Conservation (phyloP, 257 asterid genomes). For the Avicennia marina region DNA sequence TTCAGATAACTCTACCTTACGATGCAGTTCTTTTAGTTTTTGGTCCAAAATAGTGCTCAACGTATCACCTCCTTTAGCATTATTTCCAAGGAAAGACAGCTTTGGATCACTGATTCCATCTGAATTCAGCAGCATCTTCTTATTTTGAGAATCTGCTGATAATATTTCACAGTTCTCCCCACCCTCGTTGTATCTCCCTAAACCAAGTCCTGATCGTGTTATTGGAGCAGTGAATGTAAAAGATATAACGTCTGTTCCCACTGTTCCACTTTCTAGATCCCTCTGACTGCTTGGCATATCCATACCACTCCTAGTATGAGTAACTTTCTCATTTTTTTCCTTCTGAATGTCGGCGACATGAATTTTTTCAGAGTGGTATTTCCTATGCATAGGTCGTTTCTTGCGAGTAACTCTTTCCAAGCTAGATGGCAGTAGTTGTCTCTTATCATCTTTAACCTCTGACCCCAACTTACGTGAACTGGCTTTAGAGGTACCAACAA, state of each 20-base stretch:
- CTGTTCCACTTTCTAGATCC: slow-evolving; percentile 30
- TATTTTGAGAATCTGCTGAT: slow-evolving; percentile 31
- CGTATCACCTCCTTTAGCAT: slow-evolving; percentile 33
- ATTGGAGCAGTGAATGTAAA: slow-evolving; percentile 67
- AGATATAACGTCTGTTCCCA: slow-evolving; percentile 50
- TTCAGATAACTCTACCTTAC: slow-evolving; percentile 32
- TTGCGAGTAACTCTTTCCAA: slow-evolving; percentile 29
- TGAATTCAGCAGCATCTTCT: slow-evolving; percentile 29
- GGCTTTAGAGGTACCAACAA: slow-evolving; percentile 30
- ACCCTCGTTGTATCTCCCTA: not conserved
- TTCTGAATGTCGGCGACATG: not conserved
- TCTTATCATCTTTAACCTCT: slow-evolving; percentile 30
- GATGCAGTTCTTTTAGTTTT: slow-evolving; percentile 47
- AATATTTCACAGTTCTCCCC: slow-evolving; percentile 19
- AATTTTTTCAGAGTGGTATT: slow-evolving; percentile 33
- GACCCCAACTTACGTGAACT: slow-evolving; percentile 36
- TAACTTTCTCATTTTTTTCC: slow-evolving; percentile 26
- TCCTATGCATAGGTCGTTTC: slow-evolving; percentile 44
- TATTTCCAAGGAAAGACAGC: slow-evolving; percentile 26
- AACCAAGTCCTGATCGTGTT: slow-evolving; percentile 32
- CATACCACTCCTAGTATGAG: slow-evolving; percentile 24
- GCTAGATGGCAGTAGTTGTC: slow-evolving; percentile 27
- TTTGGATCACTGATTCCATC: slow-evolving; percentile 25
- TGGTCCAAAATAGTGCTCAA: slow-evolving; percentile 48
- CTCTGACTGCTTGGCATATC: slow-evolving; percentile 24